phyloP scores from a whole-genome alignment of 352 stramenopile species.

The Phytophthora melonis region DNA sequence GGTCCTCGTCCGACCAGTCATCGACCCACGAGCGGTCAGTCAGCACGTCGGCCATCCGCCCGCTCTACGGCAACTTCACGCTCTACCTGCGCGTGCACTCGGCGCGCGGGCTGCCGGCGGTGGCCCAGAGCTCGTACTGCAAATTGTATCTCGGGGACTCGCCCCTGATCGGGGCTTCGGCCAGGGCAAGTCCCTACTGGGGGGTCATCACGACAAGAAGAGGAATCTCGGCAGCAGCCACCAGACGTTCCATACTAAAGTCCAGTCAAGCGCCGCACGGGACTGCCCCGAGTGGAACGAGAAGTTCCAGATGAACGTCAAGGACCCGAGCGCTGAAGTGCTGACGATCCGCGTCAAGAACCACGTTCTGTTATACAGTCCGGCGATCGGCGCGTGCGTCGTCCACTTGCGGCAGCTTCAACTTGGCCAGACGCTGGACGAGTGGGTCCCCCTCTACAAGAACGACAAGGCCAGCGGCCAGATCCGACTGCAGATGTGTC shows the following conservation, averaged over 20 bases:
- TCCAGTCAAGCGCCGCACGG: slow-evolving; percentile 41
- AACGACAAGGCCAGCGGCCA: slow-evolving; percentile 48
- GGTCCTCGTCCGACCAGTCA: slow-evolving; percentile 20
- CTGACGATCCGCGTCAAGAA: slow-evolving; percentile 81
- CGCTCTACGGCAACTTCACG: slow-evolving; percentile 47
- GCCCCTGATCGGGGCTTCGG: slow-evolving; percentile 54
- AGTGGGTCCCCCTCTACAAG: slow-evolving; percentile 70
- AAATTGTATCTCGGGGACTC: slow-evolving; percentile 77
- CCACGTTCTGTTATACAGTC: slow-evolving; percentile 72
- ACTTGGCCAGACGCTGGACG: slow-evolving; percentile 53
- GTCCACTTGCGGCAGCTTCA: slow-evolving; percentile 64
- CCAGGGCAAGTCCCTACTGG: slow-evolving; percentile 29
- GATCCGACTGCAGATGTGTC: slow-evolving; percentile 66
- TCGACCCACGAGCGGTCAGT: slow-evolving; percentile 1
- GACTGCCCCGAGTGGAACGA: slow-evolving; percentile 76
- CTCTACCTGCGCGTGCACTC: slow-evolving; percentile 79
- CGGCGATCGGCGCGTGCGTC: slow-evolving; percentile 64
- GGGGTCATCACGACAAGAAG: slow-evolving; percentile 1
- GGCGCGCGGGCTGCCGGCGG: slow-evolving; percentile 51
- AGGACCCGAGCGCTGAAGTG: slow-evolving; percentile 56
- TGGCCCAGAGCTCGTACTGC: slow-evolving; percentile 64
- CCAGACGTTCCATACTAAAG: slow-evolving; percentile 69
- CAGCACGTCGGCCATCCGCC: slow-evolving; percentile 17
- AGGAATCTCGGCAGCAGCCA: slow-evolving; percentile 34
- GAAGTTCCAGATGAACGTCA: slow-evolving; percentile 73